Conservation (phyloP, 176 grass and related monocot species). For the Typha latifolia region DNA sequence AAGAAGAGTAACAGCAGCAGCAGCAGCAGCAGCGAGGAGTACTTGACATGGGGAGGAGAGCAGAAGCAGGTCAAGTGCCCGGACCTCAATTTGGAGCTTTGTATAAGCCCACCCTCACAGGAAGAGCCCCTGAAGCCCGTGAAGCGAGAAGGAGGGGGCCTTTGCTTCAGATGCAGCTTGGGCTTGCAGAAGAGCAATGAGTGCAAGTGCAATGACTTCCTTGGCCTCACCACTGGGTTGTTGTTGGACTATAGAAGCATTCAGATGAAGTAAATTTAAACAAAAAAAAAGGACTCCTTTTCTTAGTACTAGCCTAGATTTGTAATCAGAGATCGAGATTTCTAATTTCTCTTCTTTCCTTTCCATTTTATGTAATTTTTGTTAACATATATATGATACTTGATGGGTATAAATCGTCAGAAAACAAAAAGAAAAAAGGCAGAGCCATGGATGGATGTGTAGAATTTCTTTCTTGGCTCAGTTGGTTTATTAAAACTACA, state of each 20-base stretch:
- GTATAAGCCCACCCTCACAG: slow-evolving; percentile 71
- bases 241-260: slow-evolving; percentile 78
- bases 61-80: slow-evolving; percentile 60
- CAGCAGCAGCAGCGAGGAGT: slow-evolving; percentile 2
- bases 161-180: slow-evolving; percentile 80
- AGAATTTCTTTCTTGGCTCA: background rate
- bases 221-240: slow-evolving; percentile 43
- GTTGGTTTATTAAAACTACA: background rate
- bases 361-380: slow-evolving; percentile 78
- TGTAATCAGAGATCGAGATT: background rate
- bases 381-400: slow-evolving; percentile 14
- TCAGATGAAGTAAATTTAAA: slow-evolving; percentile 48
- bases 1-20: slow-evolving; percentile 6
- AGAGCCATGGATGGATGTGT: background rate
- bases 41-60: background rate
- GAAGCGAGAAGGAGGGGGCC: slow-evolving; percentile 36
- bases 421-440: background rate
- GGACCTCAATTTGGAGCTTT: slow-evolving; percentile 85
- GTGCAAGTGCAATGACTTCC: slow-evolving; percentile 74
- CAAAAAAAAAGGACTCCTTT: background rate
- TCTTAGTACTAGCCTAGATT: background rate
- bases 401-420: background rate
- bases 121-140: slow-evolving; percentile 36
- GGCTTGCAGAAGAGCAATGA: slow-evolving; percentile 46
- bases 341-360: background rate